A percentile compares a stretch with the other conserved stretches of the same genome.
These are phyloP conservation scores for Glutinoglossum americanum DNA, from an alignment of 495 filamentous ascomycete genomes.

Conservation along the genomic window DNA sequence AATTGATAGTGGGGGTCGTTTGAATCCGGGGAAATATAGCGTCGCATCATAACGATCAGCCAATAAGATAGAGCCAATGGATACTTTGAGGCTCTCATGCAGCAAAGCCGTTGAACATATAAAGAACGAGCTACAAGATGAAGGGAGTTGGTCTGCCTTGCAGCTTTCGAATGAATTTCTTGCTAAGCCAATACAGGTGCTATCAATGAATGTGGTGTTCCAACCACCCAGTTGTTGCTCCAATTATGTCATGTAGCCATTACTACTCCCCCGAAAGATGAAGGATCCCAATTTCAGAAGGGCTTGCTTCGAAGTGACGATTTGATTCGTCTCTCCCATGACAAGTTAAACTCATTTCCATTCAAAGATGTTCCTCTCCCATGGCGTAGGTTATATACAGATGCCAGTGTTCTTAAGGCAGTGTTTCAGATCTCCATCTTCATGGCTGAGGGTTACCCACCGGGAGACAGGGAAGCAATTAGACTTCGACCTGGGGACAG, in stretches of 20 bases:
- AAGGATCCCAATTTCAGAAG: background rate
- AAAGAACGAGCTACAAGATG: background rate
- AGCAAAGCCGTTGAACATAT: background rate
- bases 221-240: background rate
- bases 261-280: background rate
- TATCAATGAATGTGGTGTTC: background rate
- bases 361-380: conserved; percentile 52
- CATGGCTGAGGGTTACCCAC: background rate
- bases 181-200: background rate
- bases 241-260: background rate
- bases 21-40: background rate
- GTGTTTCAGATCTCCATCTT: conserved; percentile 10
- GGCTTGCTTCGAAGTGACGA: conserved; percentile 11
- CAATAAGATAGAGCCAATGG: background rate
- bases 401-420: conserved; percentile 48
- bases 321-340: conserved; percentile 24
- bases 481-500: conserved; percentile 8
- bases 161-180: background rate
- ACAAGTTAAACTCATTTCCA: conserved; percentile 52
- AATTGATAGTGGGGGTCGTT: background rate
- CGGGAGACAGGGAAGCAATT: background rate
- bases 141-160: background rate
- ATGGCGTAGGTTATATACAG: conserved; percentile 62
- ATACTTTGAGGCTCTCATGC: background rate
- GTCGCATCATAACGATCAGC: background rate